phyloP scores from a whole-genome alignment of 768 basidiomycete species.

The Mycena latifolia region DNA sequence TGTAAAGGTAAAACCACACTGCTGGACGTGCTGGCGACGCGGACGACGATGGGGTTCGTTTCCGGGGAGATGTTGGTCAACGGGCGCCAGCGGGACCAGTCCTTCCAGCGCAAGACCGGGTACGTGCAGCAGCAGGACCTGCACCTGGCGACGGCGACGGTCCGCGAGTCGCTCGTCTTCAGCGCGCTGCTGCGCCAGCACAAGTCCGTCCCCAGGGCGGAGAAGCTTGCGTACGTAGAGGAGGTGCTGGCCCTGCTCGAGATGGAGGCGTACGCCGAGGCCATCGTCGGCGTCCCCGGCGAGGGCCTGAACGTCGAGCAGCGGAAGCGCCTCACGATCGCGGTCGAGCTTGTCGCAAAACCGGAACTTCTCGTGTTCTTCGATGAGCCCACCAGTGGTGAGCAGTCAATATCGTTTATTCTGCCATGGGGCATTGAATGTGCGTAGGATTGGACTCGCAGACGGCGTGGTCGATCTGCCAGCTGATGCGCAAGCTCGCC shows the following conservation, averaged over 20 bases:
- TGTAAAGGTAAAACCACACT: constrained; percentile 52
- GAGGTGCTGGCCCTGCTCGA: constrained; percentile 61
- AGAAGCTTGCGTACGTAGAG: constrained; percentile 60
- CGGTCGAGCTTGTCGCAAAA: no score
- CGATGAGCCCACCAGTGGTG: constrained; percentile 69
- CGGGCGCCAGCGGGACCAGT: constrained; percentile 45
- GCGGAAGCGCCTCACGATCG: constrained; percentile 63
- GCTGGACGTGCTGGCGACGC: constrained; percentile 58
- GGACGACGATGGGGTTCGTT: constrained; percentile 63
- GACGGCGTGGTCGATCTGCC: no score
- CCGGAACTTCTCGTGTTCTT: constrained; percentile 67
- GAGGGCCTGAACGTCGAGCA: constrained; percentile 54
- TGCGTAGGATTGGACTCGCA: constrained; percentile 59
- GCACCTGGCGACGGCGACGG: no score
- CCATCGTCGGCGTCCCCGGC: constrained; percentile 55
- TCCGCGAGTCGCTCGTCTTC: constrained; percentile 60
- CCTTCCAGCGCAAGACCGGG: constrained; percentile 56
- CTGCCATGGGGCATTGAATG: not conserved
- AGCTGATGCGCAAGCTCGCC: no score
- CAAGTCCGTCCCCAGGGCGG: constrained; percentile 48
- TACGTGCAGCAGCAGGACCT: no score
- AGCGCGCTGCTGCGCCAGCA: constrained; percentile 62
- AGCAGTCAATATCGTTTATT: not conserved
- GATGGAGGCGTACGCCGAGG: no score
- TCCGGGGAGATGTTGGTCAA: constrained; percentile 61